Base-by-base conservation (phyloP, 805 yeast species). In the Hanseniaspora nectarophila region DNA sequence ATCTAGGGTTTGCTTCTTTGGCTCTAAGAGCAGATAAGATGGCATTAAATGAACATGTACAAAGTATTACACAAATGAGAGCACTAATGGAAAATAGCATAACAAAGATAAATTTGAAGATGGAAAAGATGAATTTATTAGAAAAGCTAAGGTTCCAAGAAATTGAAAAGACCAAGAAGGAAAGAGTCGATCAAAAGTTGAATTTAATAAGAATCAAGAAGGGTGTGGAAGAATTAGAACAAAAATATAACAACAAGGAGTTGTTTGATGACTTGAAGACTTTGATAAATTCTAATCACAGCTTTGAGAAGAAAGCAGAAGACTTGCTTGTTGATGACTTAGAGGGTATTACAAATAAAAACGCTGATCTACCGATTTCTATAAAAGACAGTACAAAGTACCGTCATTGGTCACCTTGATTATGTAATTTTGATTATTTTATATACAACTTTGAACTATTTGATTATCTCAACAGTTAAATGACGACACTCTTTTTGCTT, bases 141-240 rank as follows among this genome's bases (percentile, higher is more conserved):
- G 92, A 84, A 63, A 77, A 73, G 61, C 77, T 78, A 53, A 88
- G 81, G 58, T 66, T 75, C 34, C 87, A 83, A 60, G 76, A 78
- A 57, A 80, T 77, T 56, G 46, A 49, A 26, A 68, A 73, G 32
- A 60, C 83, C 43, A 74, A 75, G 29, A 75, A 73, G 55, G 81
- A 79, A 60, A 85, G 82, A 59, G 83, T 80, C 58, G 85, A 81
- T 56, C 61, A 81, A 6, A 76, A 82, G 56, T 63, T 81, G 45
- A 87, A 83, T 58, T 69, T 87, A 54, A 62, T 85, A 33, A 73
- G 84, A n/a, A 71, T 84, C 57, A 73, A 82, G 40, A 80, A 78
- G 60, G 71, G 78, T 16, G 75, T 86, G 1, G 67, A 73, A 18
- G 59, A 69, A 2, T 70, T 82, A 4, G 66, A 78, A 43, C 62